These are phyloP conservation scores for Penstemon davidsonii DNA, from an alignment of 257 asterid species.

Conservation along the genomic window DNA sequence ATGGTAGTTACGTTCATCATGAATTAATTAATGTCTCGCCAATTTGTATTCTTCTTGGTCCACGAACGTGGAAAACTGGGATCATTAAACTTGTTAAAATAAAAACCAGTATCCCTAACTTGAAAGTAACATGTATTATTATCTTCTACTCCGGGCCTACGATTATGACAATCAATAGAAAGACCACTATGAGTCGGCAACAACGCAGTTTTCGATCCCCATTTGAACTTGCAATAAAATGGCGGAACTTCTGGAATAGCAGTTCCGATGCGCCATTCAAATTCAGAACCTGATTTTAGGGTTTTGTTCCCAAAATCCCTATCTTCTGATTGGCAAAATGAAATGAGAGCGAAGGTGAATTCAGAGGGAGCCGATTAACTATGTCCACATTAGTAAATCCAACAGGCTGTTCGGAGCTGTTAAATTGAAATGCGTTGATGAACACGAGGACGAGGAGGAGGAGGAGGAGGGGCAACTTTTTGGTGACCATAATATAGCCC, in stretches of 20 bases:
- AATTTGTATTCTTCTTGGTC: not conserved
- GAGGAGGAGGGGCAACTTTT: not conserved
- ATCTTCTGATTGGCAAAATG: not conserved
- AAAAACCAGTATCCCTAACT: not conserved
- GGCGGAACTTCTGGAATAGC: not conserved
- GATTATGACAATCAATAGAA: not conserved
- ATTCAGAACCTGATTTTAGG: not conserved
- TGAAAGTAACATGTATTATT: not conserved
- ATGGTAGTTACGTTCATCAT: too few relatives aligned
- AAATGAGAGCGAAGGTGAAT: not conserved
- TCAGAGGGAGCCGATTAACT: not conserved
- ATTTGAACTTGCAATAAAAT: not conserved
- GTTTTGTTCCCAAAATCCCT: not conserved
- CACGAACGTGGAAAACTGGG: not conserved
- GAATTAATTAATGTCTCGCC: too few relatives aligned
- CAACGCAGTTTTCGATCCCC: not conserved
- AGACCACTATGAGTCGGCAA: not conserved
- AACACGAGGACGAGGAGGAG: not conserved
- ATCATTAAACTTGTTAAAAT: not conserved
- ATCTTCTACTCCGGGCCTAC: not conserved
- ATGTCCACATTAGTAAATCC: not conserved
- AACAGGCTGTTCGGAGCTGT: not conserved
- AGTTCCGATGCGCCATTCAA: not conserved
- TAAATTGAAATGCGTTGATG: not conserved
- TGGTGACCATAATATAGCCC: not conserved